Evolutionary conservation across 352 stramenopile species (phyloP), one percentile per base, ranked within the genome.

Genomic region (Globisporangium apiculatum): DNA sequence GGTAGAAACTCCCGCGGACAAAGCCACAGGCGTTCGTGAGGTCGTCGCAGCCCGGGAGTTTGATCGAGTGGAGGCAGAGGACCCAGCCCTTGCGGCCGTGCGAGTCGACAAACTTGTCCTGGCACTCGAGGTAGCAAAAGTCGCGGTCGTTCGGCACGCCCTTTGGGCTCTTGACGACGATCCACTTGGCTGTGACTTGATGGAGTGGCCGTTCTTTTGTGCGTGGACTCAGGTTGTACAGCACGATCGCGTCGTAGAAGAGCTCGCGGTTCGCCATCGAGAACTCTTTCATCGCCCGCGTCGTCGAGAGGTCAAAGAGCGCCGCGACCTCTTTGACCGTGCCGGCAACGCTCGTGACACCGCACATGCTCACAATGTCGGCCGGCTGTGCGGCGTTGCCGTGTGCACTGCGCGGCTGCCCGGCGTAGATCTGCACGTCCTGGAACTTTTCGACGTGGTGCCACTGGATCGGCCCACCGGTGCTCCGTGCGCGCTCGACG

Each of bases 91-190:
- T 87, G 57, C 83, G 77, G 35, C 85, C 83, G 38, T 64, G 71
- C 24, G 83, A 81, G 66, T 95, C 85, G 4, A 88, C 83, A 51
- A 95, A 95, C 69, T 90, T 85, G 68, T 95, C 82, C 53, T 95
- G 85, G 59, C 81, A 93, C 71, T 95, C 84, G 17, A 89, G 60
- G 57, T 75, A 89, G 62, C 78, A 89, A 60, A 85, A 91, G 62
- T 92, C 80, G 37, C 82, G 78, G 65, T 92, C 72, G 11, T 76
- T 69, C 0, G 90, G 53, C 18, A 43, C 11, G 7, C 76, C 79
- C 12, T 70, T 66, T n/a, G 82, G 77, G 55, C 71, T 79, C 54
- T 79, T 67, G 37, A 83, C 62, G 0, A 74, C 78, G 63, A 87
- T 75, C 85, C 85, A 95, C 62, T 92, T 92, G 65, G 85, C 83